phyloP scores from a whole-genome alignment of 164 flowering plant genomes.

The Berberis thunbergii region DNA sequence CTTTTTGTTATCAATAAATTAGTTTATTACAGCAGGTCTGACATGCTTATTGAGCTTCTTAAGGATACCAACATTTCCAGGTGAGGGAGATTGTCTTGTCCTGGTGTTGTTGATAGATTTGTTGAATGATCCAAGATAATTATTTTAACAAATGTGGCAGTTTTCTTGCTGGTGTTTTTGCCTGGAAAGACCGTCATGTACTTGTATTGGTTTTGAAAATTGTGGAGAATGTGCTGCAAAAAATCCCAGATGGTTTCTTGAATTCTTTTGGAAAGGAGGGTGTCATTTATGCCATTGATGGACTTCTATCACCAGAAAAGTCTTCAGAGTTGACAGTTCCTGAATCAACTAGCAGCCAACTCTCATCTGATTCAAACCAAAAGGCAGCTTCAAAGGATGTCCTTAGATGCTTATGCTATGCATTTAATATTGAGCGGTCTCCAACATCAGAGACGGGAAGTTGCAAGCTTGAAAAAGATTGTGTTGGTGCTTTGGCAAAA shows the following conservation, averaged over 20 bases:
- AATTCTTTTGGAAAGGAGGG: slow-evolving; percentile 81
- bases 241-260: slow-evolving; percentile 44
- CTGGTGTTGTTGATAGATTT: not conserved
- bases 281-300: slow-evolving; percentile 69
- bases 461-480: slow-evolving; percentile 63
- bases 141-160: slow-evolving; percentile 29
- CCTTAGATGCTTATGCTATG: slow-evolving; percentile 60
- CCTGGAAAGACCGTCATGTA: slow-evolving; percentile 71
- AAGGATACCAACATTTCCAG: slow-evolving; percentile 64
- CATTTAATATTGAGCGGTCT: slow-evolving; percentile 28
- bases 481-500: slow-evolving; percentile 50
- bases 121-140: slow-evolving; percentile 3
- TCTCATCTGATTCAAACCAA: slow-evolving; percentile 24
- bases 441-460: slow-evolving; percentile 23
- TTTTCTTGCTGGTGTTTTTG: slow-evolving; percentile 74
- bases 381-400: slow-evolving; percentile 24
- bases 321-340: not conserved
- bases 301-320: slow-evolving; percentile 38
- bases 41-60: slow-evolving; percentile 51
- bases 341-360: slow-evolving; percentile 12
- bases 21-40: slow-evolving; percentile 49
- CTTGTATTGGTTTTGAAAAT: slow-evolving; percentile 55
- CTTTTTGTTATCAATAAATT: slow-evolving; percentile 65
- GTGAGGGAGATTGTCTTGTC: slow-evolving; percentile 24
- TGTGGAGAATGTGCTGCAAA: slow-evolving; percentile 47